These are phyloP conservation scores for Heimioporus sp. DNA, from an alignment of 768 basidiomycete genomes.

Conservation along the genomic window DNA sequence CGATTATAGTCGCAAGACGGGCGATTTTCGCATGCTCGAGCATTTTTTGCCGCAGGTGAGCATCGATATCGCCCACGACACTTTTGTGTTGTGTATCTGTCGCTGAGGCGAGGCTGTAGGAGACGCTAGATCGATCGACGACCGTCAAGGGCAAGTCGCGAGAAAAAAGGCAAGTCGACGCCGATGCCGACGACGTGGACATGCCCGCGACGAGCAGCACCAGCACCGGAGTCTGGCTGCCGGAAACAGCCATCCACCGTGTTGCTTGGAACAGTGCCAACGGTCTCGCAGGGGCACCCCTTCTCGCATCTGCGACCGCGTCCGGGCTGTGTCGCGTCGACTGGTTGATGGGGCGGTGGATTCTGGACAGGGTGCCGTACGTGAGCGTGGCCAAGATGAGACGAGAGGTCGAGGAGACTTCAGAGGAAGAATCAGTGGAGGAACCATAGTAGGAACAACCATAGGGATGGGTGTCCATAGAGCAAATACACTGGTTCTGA, in stretches of 20 bases:
- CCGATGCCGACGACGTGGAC: constrained; percentile 4
- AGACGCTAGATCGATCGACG: constrained; percentile 40
- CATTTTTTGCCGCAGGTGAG: constrained; percentile 71
- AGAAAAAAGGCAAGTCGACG: constrained; percentile 25
- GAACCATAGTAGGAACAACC: constrained; percentile 8
- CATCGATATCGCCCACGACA: neutral
- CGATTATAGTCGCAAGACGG: constrained; percentile 76
- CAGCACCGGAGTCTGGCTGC: constrained; percentile 73
- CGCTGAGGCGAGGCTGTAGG: constrained; percentile 30
- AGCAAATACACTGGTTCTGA: too few relatives aligned
- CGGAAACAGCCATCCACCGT: constrained; percentile 73
- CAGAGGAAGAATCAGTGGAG: constrained; percentile 35
- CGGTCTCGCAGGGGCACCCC: constrained; percentile 54
- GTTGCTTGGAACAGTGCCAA: constrained; percentile 80
- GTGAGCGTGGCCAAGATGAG: constrained; percentile 59
- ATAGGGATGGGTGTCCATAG: too few relatives aligned
- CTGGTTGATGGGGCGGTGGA: constrained; percentile 73
- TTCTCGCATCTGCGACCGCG: constrained; percentile 79
- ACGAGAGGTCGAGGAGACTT: constrained; percentile 47
- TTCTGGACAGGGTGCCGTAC: constrained; percentile 65
- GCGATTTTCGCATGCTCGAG: constrained; percentile 87
- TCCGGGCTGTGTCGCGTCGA: constrained; percentile 88
- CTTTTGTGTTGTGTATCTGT: too few relatives aligned
- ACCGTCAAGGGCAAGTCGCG: constrained; percentile 34
- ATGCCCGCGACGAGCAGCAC: constrained; percentile 12